Base-by-base conservation (phyloP, 768 basidiomycete genomes). In the Lactifluus piperatus region DNA sequence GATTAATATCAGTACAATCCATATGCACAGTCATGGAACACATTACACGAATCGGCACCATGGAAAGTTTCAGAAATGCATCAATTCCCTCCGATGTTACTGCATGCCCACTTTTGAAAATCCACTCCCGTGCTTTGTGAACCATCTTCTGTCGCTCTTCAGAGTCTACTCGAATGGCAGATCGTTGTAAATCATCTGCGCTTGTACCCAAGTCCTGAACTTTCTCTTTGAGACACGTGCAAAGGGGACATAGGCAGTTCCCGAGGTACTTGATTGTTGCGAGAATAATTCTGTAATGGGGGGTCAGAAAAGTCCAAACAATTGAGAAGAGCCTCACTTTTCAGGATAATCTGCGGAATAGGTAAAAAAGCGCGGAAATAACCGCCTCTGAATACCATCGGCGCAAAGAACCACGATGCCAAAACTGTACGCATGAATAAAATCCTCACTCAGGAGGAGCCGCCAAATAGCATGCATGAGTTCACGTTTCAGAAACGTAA, bases 341-440 rank as follows among this genome's bases (percentile, higher is more conserved):
- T 75, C 71, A 0, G 71, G 72, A 58, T 74, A 74, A 54, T 74
- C 69, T 0, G 69, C 72, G 0, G 69, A 68, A 46, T 72, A 70
- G 2, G 65, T 64, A 44, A 71, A 66, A 34, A 73, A 50, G 0
- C 66, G 60, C 10, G 67, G 67, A 51, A 62, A 72, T 1, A 72
- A 1, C 2, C 63, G 54, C 14, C 71, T 32, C 8, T 5, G 11
- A 2, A 73, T 47, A 0, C 71, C 69, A 49, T 74, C 71, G 5
- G 24, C 32, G 50, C 64, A 73, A 3, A n/a, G 24, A 4, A 73
- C 43, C 2, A 72, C 51, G 34, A 69, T 65, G 0, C 72, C 70
- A 44, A 71, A 58, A 6, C 27, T n/a, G 34, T 68, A 71, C 1
- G 69, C 70, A 10, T 67, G 20, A 3, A 65, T 37, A 18, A 71